Base-by-base conservation (phyloP, 495 filamentous ascomycete species). In the Penicillium parvum region DNA sequence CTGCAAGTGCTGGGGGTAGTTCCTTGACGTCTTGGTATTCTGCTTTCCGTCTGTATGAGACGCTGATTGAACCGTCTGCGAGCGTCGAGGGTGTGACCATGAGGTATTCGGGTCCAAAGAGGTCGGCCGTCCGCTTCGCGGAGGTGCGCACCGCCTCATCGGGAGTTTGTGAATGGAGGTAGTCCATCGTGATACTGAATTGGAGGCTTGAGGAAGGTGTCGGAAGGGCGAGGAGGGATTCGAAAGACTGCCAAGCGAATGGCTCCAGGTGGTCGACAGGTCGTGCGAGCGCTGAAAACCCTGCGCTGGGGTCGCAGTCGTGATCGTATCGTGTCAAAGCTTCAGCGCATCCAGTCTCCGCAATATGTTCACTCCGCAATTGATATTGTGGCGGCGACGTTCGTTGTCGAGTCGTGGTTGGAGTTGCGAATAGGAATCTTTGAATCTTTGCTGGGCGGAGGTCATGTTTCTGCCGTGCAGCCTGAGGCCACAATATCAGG, bases 21-120 rank as follows among this genome's bases (percentile, higher is more conserved):
- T 87, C 84, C 51, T 76, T 77, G 15, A 96, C 85, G 52, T 85
- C 70, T 50, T 82, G 75, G 58, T 98, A 98, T 71, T 98, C 91
- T 44, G 75, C 71, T 49, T 79, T 79, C 49, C 86, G 78, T 47
- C 81, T 69, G 37, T 77, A 74, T 6, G 79, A 71, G 15, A 83
- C 61, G 38, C 73, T 74, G 45, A 78, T 76, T 12, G 63, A 61
- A 18, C 61, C 59, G 47, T 64, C 58, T 53, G 44, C 54, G 14
- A 43, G 45, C 47, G 51, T 72, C 49, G 72, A 69, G 50, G 55
- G 70, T 44, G 62, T 72, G 50, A 71, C 75, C 68, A 63, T 77
- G 32, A 70, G 71, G 55, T 74, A 83, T 59, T 74, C 77, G 43
- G 65, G 47, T 38, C 70, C 77, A 50, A 82, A 84, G 28, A 84